Evolutionary conservation across 1,284 basidiomycete genomes (phyloP).

Genomic region (Termitomyces sp.): DNA sequence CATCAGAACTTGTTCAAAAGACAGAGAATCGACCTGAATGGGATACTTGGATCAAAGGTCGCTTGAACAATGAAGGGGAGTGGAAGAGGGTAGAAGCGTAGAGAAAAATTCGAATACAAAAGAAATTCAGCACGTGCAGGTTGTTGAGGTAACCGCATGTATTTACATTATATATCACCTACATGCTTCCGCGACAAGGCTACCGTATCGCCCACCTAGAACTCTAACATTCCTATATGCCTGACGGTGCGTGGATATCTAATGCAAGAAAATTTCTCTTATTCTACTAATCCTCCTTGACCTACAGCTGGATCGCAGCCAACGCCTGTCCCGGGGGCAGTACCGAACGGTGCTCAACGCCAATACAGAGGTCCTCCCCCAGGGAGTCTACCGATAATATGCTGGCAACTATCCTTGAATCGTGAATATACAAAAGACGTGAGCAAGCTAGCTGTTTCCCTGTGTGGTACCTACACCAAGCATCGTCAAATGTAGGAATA

Average conservation of each 20-base stretch:
- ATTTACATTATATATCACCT: not conserved
- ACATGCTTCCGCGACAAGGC: not conserved
- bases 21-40: not conserved
- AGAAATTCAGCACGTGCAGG: not conserved
- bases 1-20: too few relatives aligned
- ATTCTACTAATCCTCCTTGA: not conserved
- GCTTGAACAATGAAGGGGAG: not conserved
- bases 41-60: not conserved
- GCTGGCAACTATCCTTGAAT: constrained; percentile 74
- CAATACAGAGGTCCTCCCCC: constrained; percentile 10
- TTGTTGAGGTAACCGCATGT: not conserved
- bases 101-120: not conserved
- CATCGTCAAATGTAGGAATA: constrained; percentile 50
- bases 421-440: constrained; percentile 57
- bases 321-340: not conserved
- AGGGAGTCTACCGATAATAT: constrained; percentile 59
- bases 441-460: constrained; percentile 31
- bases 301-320: constrained; percentile 8
- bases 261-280: not conserved
- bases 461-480: not conserved
- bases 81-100: not conserved
- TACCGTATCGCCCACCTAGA: not conserved
- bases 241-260: constrained; percentile 5
- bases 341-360: not conserved
- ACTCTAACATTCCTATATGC: not conserved